A percentile compares a stretch with the other conserved stretches of the same genome.
phyloP scores from a whole-genome alignment of 257 asterid genomes.

The Solanum chaucha region DNA sequence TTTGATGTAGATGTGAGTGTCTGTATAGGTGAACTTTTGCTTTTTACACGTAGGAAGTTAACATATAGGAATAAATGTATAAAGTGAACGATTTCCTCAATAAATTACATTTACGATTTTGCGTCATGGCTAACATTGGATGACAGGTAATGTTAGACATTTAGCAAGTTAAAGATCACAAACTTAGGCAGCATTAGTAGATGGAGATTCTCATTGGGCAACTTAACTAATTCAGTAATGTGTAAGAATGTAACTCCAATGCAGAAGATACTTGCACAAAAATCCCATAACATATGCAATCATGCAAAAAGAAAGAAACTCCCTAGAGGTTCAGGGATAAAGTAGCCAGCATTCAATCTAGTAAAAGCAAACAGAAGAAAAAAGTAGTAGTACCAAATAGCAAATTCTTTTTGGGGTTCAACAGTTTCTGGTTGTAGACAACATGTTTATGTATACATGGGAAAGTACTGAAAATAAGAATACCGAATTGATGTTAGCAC shows the following conservation, averaged over 20 bases:
- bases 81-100: background rate
- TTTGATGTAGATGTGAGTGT: conserved; percentile 20
- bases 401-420: background rate
- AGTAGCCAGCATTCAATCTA: background rate
- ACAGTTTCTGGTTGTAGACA: background rate
- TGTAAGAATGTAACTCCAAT: background rate
- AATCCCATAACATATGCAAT: background rate
- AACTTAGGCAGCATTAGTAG: background rate
- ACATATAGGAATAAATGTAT: background rate
- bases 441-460: background rate
- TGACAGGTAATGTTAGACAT: background rate
- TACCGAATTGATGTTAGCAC: background rate
- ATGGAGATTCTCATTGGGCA: background rate
- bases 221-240: background rate
- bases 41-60: background rate
- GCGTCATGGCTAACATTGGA: background rate
- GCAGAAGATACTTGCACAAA: background rate
- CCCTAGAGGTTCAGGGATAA: background rate
- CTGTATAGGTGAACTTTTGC: conserved; percentile 5
- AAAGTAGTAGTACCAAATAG: background rate
- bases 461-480: background rate
- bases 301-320: background rate
- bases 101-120: background rate
- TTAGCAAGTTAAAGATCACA: background rate
- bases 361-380: background rate